A percentile compares a stretch with the other conserved stretches of the same genome.
phyloP scores from a whole-genome alignment of 768 basidiomycete species.

The Russula dissimulans region DNA sequence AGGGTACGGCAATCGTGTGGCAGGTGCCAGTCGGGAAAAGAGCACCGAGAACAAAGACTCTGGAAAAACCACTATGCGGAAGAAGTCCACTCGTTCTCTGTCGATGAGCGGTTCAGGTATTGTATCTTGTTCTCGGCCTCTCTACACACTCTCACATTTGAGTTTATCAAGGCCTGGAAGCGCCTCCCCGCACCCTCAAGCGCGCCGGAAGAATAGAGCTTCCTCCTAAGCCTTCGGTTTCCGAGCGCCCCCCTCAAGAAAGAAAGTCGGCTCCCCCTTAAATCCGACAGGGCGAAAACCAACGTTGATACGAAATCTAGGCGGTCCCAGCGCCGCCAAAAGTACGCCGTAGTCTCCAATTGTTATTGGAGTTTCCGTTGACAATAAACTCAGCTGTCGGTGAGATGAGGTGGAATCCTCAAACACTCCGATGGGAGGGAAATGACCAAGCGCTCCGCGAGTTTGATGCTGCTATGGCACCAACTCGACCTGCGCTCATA shows the following conservation, averaged over 20 bases:
- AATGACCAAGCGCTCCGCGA: constrained; percentile 88
- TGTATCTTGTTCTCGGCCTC: constrained; percentile 12
- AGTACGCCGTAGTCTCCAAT: constrained; percentile 36
- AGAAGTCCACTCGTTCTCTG: constrained; percentile 43
- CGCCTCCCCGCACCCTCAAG: constrained; percentile 32
- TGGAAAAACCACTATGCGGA: constrained; percentile 50
- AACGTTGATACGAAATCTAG: constrained; percentile 79
- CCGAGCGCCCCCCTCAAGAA: constrained; percentile 37
- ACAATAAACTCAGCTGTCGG: constrained; percentile 59
- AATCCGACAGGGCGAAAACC: constrained; percentile 60
- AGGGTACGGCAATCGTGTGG: constrained; percentile 52
- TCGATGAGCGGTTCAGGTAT: constrained; percentile 31
- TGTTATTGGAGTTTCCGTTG: constrained; percentile 9
- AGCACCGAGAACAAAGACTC: constrained; percentile 31
- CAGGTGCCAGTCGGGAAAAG: constrained; percentile 41
- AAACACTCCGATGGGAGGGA: constrained; percentile 88
- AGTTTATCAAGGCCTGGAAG: constrained; percentile 7
- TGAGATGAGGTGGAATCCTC: constrained; percentile 97
- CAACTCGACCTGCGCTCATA: constrained; percentile 90
- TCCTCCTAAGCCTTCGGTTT: constrained; percentile 28
- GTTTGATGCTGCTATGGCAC: constrained; percentile 75
- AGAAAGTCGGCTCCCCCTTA: constrained; percentile 40
- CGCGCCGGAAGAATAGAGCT: constrained; percentile 51
- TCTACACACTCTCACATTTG: constrained; percentile 21
- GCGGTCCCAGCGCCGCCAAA: constrained; percentile 58